Evolutionary conservation across 129 eudicot species (phyloP).

Genomic region (Gnaphalium uliginosum): DNA sequence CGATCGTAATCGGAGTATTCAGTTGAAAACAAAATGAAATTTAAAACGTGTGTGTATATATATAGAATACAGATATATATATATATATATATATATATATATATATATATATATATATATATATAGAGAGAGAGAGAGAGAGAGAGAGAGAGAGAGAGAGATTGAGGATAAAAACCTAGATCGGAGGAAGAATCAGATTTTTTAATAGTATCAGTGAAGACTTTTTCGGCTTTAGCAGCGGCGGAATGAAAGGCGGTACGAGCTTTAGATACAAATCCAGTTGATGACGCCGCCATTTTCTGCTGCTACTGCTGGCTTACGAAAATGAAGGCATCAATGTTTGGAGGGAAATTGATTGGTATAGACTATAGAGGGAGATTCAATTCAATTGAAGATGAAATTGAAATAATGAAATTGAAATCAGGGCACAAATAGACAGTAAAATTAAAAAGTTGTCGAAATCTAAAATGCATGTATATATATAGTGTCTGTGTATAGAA

Average conservation of each 20-base stretch:
- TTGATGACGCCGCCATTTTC: slow-evolving; percentile 72
- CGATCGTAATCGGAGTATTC: slow-evolving; percentile 13
- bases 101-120: no score
- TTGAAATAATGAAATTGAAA: background rate
- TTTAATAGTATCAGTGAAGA: slow-evolving; percentile 69
- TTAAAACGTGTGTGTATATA: background rate
- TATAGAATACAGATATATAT: background rate
- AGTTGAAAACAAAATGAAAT: background rate
- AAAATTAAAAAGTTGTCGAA: background rate
- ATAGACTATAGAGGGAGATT: no score
- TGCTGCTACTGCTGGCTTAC: slow-evolving; percentile 17
- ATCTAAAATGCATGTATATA: background rate
- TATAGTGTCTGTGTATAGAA: slow-evolving; percentile 1
- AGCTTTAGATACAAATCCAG: slow-evolving; percentile 74
- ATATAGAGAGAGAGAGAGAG: no score
- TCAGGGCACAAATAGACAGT: background rate
- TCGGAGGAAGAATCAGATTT: slow-evolving; percentile 65
- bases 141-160: background rate
- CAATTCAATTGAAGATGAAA: background rate
- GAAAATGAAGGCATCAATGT: slow-evolving; percentile 35
- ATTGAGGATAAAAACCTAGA: slow-evolving; percentile 39
- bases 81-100: no score
- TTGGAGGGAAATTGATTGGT: slow-evolving; percentile 33
- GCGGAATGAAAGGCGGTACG: slow-evolving; percentile 94
- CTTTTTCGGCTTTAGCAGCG: slow-evolving; percentile 96